A percentile compares a stretch with the other conserved stretches of the same genome.
Evolutionary conservation across 2,329 filamentous ascomycete species (phyloP).

Genomic region (Xylariaceae sp.): DNA sequence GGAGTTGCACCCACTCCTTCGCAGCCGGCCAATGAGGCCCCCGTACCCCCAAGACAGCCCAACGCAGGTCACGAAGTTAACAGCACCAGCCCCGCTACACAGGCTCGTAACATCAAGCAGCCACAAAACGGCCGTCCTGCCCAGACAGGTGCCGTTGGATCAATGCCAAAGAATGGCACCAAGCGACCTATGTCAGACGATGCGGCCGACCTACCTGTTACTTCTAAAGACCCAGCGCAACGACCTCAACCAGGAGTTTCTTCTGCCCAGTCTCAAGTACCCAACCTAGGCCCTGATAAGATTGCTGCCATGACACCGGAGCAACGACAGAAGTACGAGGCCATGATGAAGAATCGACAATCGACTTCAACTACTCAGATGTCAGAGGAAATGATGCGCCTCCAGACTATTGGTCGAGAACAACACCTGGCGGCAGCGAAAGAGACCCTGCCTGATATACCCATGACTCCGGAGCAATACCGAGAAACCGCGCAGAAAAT

Average conservation of each 20-base stretch:
- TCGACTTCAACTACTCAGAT: conserved; percentile 1
- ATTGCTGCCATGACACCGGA: conserved; percentile 41
- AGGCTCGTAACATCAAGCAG: conserved; percentile 30
- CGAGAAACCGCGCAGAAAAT: conserved; percentile 43
- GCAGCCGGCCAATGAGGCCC: conserved; percentile 22
- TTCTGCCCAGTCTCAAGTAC: conserved; percentile 19
- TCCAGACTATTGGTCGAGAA: conserved; percentile 32
- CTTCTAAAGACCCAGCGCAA: conserved; percentile 23
- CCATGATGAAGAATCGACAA: conserved; percentile 30
- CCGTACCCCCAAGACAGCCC: conserved; percentile 22
- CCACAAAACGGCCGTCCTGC: conserved; percentile 35
- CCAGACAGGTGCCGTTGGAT: conserved; percentile 36
- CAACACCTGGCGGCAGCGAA: conserved; percentile 34
- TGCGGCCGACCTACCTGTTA: conserved; percentile 25
- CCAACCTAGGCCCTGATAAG: conserved; percentile 34
- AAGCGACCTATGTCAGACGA: conserved; percentile 50
- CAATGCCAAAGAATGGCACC: conserved; percentile 39
- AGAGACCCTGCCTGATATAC: conserved; percentile 42
- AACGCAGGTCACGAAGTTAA: conserved; percentile 20
- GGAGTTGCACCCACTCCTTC: conserved; percentile 9
- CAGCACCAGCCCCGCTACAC: conserved; percentile 17
- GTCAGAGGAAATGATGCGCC: conserved; percentile 36
- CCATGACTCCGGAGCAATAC: conserved; percentile 42
- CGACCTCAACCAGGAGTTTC: conserved; percentile 24
- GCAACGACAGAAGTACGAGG: conserved; percentile 42